Percentiles rank a stretch among this genome's conserved stretches.
Conservation (phyloP, 192 early-diverging fungal species). For the Gigaspora rosea region DNA sequence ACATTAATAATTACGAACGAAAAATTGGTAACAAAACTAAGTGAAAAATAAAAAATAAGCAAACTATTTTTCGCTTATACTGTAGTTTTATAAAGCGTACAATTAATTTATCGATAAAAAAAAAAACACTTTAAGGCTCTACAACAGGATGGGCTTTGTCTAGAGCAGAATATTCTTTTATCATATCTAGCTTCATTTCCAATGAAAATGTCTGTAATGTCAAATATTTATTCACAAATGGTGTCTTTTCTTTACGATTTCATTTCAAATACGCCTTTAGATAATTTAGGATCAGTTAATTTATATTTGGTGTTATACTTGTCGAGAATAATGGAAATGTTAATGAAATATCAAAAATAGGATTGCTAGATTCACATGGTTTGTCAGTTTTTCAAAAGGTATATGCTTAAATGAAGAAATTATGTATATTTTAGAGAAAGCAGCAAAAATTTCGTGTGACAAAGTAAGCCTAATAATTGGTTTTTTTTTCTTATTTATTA, state of each 20-base stretch:
- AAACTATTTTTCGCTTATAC: background rate
- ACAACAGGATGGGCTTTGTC: constrained; percentile 41
- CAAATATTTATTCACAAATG: constrained; percentile 36
- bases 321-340: constrained; percentile 3
- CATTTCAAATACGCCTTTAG: constrained; percentile 11
- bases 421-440: constrained; percentile 33
- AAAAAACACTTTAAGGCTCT: constrained; percentile 23
- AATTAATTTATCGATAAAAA: background rate
- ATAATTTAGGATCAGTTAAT: constrained; percentile 18
- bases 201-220: constrained; percentile 41
- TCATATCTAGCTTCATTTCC: constrained; percentile 37
- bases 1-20: constrained; percentile 42
- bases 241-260: constrained; percentile 33
- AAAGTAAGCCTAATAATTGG: constrained; percentile 31
- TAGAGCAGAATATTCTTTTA: constrained; percentile 42
- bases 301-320: constrained; percentile 34
- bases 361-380: constrained; percentile 22
- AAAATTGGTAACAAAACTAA: constrained; percentile 38
- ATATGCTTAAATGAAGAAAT: constrained; percentile 13
- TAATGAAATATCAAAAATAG: background rate
- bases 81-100: background rate
- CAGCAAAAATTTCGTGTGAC: constrained; percentile 1
- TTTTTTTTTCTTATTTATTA: background rate
- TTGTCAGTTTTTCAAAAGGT: constrained; percentile 8
- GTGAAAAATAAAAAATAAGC: constrained; percentile 3